Conservation (phyloP, 2,329 filamentous ascomycete species). For the Apiospora koreana region DNA sequence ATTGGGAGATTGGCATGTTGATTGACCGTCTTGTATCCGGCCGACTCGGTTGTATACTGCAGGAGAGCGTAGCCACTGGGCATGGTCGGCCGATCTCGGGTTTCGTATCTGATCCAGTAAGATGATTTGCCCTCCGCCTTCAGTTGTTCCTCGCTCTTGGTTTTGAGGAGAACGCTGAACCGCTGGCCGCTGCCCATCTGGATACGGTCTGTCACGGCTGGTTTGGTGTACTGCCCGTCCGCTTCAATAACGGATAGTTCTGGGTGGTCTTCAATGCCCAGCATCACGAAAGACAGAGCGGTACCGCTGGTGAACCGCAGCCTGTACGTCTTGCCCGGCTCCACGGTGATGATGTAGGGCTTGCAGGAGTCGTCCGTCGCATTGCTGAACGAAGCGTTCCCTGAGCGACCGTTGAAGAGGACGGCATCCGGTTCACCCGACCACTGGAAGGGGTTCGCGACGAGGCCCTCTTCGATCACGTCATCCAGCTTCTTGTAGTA, state of each 20-base stretch:
- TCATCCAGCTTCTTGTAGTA: slow-evolving; percentile 57
- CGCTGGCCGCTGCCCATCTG: slow-evolving; percentile 61
- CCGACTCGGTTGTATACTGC: slow-evolving; percentile 37
- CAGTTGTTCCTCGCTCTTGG: slow-evolving; percentile 51
- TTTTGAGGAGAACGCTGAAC: slow-evolving; percentile 57
- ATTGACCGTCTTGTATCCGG: not conserved
- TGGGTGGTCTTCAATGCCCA: slow-evolving; percentile 59
- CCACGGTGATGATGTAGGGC: slow-evolving; percentile 56
- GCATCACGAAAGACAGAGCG: slow-evolving; percentile 53
- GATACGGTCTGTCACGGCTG: slow-evolving; percentile 46
- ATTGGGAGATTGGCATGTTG: slow-evolving; percentile 10
- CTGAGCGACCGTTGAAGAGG: slow-evolving; percentile 57
- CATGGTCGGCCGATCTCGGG: slow-evolving; percentile 47
- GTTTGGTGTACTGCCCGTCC: slow-evolving; percentile 57
- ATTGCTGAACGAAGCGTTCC: slow-evolving; percentile 37
- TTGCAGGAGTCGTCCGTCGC: slow-evolving; percentile 39
- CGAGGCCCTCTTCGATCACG: slow-evolving; percentile 51
- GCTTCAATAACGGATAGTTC: slow-evolving; percentile 61
- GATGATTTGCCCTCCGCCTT: slow-evolving; percentile 32
- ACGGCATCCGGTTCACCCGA: slow-evolving; percentile 59
- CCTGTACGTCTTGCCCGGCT: slow-evolving; percentile 62
- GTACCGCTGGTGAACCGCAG: slow-evolving; percentile 60
- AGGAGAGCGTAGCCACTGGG: slow-evolving; percentile 51
- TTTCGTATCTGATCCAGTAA: slow-evolving; percentile 51
- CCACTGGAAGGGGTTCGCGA: slow-evolving; percentile 53